These are phyloP conservation scores for Penicillium desertorum DNA, from an alignment of 495 filamentous ascomycete species.

Conservation along the genomic window DNA sequence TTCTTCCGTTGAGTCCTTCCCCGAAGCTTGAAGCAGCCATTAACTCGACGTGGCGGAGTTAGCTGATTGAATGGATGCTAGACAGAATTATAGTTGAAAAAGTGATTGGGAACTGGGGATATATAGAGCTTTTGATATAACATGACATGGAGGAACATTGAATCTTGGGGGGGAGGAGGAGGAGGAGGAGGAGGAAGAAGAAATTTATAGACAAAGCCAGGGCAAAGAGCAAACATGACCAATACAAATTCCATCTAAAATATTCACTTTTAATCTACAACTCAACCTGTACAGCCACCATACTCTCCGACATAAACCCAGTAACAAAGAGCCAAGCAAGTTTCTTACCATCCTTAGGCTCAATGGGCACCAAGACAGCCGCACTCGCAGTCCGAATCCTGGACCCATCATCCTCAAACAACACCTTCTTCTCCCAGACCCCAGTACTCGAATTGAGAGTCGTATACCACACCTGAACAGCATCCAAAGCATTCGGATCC, in stretches of 20 bases:
- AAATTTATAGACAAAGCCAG: background rate
- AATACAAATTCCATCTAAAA: no score
- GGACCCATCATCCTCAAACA: conserved; percentile 61
- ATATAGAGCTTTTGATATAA: background rate
- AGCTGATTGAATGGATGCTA: no score
- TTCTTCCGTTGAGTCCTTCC: no score
- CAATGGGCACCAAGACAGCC: conserved; percentile 54
- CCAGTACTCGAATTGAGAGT: conserved; percentile 22
- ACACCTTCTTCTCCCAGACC: conserved; percentile 43
- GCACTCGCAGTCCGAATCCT: conserved; percentile 52
- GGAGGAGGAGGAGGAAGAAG: no score
- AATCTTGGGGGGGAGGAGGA: background rate
- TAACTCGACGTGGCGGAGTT: no score
- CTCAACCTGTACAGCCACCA: conserved; percentile 56
- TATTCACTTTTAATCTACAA: conserved; percentile 29
- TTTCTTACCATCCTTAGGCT: conserved; percentile 39
- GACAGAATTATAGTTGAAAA: background rate
- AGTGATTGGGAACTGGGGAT: background rate
- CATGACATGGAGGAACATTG: no score
- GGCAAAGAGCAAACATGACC: background rate
- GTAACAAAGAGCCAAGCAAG: conserved; percentile 59
- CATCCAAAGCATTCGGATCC: conserved; percentile 40
- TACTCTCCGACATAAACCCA: conserved; percentile 53
- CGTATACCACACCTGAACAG: conserved; percentile 50
- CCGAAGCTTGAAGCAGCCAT: no score